Evolutionary conservation across 2,329 filamentous ascomycete species (phyloP), one percentile per base, ranked within the genome.

Genomic region (Verticillium dahliae): DNA sequence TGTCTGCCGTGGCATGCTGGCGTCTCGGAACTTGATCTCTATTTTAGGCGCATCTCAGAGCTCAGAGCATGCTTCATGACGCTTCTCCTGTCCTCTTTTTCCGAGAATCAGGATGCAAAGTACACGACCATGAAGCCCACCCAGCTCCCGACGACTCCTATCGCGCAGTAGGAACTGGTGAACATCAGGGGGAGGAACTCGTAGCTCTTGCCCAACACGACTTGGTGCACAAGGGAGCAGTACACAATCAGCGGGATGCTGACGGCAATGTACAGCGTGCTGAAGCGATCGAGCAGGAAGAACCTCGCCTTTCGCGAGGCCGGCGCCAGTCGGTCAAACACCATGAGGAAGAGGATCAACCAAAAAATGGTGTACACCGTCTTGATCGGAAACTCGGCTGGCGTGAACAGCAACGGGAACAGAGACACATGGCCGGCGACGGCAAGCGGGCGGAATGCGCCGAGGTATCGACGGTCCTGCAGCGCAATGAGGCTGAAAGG

Each of bases 111-210:
- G 18, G 45, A 82, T 6, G 82, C 80, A 69, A 97, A 93, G 76
- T 94, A 98, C 58, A 98, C 92, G 37, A 96, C 90, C 78, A 93
- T 86, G 73, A 97, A 97, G 10, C 95, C 93, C 50, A 97, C 70
- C 94, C 94, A 98, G 76, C 95, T 98, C 3, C 92, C 92, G 18
- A 97, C 87, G 0, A 98, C 93, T n/a, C 95, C 95, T 62, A 98
- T 80, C 4, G 95, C 95, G 38, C 90, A 91, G 75, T 98, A 99
- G 13, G 91, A 90, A 79, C 94, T 98, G 67, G 89, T 97, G 72
- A 98, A 95, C 94, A 99, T 98, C 68, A 98, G 79, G 33, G 95
- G 95, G 60, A 99, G 76, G 74, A 98, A 99, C 75, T 97, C 92
- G 69, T 90, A 91, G 65, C 80, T 85, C 69, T 86, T 84, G 0